phyloP scores from a whole-genome alignment of 208 protist species.

The Naegleria fowleri region DNA sequence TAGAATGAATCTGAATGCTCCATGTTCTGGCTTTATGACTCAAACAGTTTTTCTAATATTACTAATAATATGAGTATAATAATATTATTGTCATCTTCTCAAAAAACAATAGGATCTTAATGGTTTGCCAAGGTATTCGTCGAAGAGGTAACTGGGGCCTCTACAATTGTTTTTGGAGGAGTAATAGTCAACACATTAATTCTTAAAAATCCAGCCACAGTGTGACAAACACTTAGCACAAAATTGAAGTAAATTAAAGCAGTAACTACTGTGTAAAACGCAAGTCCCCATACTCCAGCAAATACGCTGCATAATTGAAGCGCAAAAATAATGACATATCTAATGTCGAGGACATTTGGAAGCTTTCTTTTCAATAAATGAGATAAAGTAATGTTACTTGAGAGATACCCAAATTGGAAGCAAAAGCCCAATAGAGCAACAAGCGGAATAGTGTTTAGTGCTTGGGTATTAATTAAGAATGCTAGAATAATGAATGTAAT shows the following conservation, averaged over 20 bases:
- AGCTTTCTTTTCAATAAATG: not conserved
- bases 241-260: not conserved
- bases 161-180: not conserved
- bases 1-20: no score
- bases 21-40: no score
- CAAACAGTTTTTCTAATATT: no score
- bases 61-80: no score
- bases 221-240: not conserved
- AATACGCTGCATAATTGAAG: not conserved
- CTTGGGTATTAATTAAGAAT: not conserved
- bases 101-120: no score
- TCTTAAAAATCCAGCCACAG: not conserved
- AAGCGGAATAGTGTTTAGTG: not conserved
- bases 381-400: not conserved
- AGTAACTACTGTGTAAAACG: not conserved
- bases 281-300: not conserved
- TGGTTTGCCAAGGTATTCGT: not conserved
- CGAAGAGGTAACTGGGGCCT: not conserved
- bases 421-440: not conserved
- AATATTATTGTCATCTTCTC: no score
- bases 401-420: slow-evolving; percentile 5
- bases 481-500: not conserved
- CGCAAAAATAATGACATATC: not conserved
- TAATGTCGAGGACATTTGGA: not conserved
- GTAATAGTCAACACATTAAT: not conserved